phyloP scores from a whole-genome alignment of 1,139 yeast genomes.

The Meyerozyma carpophila region DNA sequence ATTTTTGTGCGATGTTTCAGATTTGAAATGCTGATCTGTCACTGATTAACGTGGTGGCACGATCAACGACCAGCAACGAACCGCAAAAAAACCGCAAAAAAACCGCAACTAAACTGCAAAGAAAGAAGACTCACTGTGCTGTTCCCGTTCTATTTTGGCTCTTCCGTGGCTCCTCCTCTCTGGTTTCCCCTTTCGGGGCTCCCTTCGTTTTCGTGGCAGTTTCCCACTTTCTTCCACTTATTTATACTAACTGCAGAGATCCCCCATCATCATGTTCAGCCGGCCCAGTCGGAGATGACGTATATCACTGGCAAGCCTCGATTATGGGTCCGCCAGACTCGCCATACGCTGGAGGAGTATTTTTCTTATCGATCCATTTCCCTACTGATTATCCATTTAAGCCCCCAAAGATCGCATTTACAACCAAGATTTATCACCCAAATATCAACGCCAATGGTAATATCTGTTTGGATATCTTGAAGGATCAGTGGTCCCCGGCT shows the following conservation, averaged over 20 bases:
- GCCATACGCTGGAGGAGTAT: conserved; percentile 91
- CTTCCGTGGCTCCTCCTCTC: not conserved
- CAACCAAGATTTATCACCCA: conserved; percentile 88
- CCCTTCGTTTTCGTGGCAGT: not conserved
- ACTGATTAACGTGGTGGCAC: no score
- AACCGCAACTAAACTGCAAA: no score
- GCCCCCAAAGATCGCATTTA: conserved; percentile 89
- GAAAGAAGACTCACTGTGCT: no score
- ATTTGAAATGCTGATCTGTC: no score
- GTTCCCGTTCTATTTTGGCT: no score
- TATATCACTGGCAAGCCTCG: conserved; percentile 96
- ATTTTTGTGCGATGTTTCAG: no score
- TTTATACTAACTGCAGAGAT: conserved; percentile 49
- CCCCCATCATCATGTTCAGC: conserved; percentile 99
- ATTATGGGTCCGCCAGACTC: conserved; percentile 95
- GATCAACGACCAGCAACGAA: no score
- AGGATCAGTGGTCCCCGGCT: conserved; percentile 92
- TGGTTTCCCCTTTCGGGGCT: not conserved
- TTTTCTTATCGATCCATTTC: conserved; percentile 85
- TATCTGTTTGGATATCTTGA: conserved; percentile 78
- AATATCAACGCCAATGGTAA: conserved; percentile 86
- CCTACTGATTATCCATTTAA: conserved; percentile 94
- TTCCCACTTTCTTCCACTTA: conserved; percentile 3
- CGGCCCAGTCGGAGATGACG: conserved; percentile 96
- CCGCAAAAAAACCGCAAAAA: no score